Evolutionary conservation across 1,139 yeast genomes (phyloP), one percentile per base, ranked within the genome.

Genomic region (Magnusiomyces paraingens): DNA sequence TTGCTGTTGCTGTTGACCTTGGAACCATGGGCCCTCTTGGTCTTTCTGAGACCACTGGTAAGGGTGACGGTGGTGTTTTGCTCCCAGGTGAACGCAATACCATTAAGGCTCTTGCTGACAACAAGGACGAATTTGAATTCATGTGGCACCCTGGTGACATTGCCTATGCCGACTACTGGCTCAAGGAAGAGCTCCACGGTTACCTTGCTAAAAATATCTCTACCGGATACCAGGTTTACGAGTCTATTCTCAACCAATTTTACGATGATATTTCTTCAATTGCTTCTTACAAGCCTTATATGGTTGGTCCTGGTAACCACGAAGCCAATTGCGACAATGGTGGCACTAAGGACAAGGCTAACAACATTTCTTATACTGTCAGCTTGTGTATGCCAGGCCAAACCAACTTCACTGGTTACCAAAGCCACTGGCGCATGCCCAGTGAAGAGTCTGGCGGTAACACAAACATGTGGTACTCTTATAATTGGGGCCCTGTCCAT

Each of bases 271-370:
- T 63, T 51, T 57, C 60, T 49, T 58, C 59, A 20, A 55, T 65
- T 42, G 57, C 64, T 29, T 57, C 63, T 12, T 43, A 38, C 48
- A 57, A 53, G 40, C 66, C 68, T 3, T 65, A 61, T 48, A 64
- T 65, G 68, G 66, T 64, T 39, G 66, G 64, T 11, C 68, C 68
- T 18, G 68, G 68, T 15, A 65, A 65, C 52, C 68, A 65, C 53
- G 68, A 65, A 54, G 60, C 66, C 41, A 63, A 61, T 54, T 65
- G 68, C 55, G 60, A 59, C 50, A 63, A 64, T 47, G 67, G 67
- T 10, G 66, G 61, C n/a, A 22, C 52, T 14, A 56, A 52, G 3
- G 54, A 57, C 47, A 26, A 26, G 32, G 8, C 4, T 5, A 26
- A 26, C 32, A 8, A 26, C 32, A 26, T 26, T 26, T 26, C 32